Evolutionary conservation across 2,329 filamentous ascomycete genomes (phyloP), one percentile per base, ranked within the genome.

Genomic region (Talaromyces sp.): DNA sequence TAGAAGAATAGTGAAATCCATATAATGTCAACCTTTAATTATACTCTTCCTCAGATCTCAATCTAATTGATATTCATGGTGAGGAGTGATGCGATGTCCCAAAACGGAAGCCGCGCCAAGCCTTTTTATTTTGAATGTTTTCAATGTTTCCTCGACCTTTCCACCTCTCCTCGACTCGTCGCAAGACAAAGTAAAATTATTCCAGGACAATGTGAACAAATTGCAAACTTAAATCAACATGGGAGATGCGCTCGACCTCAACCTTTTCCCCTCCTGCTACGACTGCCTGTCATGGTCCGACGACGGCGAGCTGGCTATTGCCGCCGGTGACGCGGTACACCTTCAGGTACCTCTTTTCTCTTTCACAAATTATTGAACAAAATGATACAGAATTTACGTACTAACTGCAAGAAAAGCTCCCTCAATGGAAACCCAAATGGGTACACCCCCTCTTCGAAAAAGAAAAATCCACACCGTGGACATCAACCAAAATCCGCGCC

Each of bases 221-320:
- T 27, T n/a, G 30, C 19, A 6, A 42, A 32, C 11, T 47, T 13
- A 30, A 11, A 9, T 30, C 8, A 55, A 30, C 39, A 62, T 62
- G 60, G 60, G 32, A 8, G 60, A 62, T 32, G 60, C 60, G 19
- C 58, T 79, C 32, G 69, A 75, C 59, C 67, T 80, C 7, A 72
- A 73, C 27, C 75, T 80, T 59, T 84, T 79, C 73, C 83, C 84
- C 2, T 80, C 80, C 3, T 80, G 79, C 62, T 71, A 77, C 28
- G 74, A 83, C 65, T 83, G 81, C 55, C 70, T 87, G n/a, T 76
- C 79, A 57, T 88, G 85, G 84, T 87, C 84, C 7, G 71, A 77
- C 44, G 84, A 87, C 65, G 82, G 83, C 53, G 81, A 83, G 55
- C 77, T 88, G 52, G 85, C 84, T 7, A 71, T 87, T 54, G 82